These are phyloP conservation scores for Ajuga reptans DNA, from an alignment of 305 asterid species.

Conservation along the genomic window DNA sequence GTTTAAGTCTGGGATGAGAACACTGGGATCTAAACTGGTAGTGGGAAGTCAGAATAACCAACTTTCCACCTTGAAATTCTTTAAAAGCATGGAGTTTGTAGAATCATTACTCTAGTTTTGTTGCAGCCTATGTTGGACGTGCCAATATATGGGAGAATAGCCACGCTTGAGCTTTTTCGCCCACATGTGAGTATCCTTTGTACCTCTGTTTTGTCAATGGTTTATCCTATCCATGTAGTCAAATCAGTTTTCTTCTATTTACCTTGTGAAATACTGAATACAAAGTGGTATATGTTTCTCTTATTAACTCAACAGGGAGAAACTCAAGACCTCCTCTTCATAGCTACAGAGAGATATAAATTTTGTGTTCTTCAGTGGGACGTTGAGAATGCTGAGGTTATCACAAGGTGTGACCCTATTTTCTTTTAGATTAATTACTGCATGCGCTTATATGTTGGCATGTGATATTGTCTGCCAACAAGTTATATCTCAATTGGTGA, in stretches of 20 bases:
- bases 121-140: conserved; percentile 92
- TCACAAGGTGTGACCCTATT: conserved; percentile 53
- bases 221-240: conserved; percentile 1
- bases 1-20: not conserved
- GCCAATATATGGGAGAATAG: conserved; percentile 97
- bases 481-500: not conserved
- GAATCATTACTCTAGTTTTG: conserved; percentile 14
- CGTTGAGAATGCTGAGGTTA: conserved; percentile 63
- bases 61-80: not conserved
- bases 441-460: conserved; percentile 4
- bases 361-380: conserved; percentile 95
- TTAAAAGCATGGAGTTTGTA: not conserved
- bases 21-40: not conserved
- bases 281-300: not conserved
- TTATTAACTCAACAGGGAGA: conserved; percentile 56
- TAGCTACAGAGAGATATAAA: conserved; percentile 89
- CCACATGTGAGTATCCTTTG: conserved; percentile 73
- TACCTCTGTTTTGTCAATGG: not conserved
- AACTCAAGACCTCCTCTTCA: conserved; percentile 82
- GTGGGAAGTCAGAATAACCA: not conserved
- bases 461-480: not conserved
- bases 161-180: conserved; percentile 94
- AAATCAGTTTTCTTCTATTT: not conserved
- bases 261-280: not conserved
- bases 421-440: not conserved